Percentiles rank a stretch among this genome's conserved stretches.
These are phyloP conservation scores for Xylaria sp. DNA, from an alignment of 2,329 filamentous ascomycete genomes.

Conservation along the genomic window DNA sequence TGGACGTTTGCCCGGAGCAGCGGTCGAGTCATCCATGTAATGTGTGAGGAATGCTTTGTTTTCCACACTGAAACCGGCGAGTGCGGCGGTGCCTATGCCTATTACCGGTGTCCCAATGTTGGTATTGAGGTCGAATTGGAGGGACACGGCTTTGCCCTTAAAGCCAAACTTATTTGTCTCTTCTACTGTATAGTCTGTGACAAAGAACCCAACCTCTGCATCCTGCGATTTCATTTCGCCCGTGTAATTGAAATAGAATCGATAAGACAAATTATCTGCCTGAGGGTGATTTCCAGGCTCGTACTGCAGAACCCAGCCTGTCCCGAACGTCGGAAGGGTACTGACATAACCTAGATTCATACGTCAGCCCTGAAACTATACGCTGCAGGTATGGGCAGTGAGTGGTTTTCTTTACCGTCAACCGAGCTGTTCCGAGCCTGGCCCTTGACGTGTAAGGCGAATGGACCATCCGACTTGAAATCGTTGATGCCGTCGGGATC, in stretches of 20 bases:
- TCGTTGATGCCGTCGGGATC: conserved; percentile 4
- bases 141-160: neutral
- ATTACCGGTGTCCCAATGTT: neutral
- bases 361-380: too few relatives aligned
- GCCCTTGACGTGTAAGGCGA: conserved; percentile 24
- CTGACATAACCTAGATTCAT: neutral
- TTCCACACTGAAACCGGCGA: conserved; percentile 11
- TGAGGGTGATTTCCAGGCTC: neutral
- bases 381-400: too few relatives aligned
- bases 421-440: conserved; percentile 8
- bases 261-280: conserved; percentile 13
- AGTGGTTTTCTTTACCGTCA: conserved; percentile 13
- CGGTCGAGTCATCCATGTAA: conserved; percentile 12
- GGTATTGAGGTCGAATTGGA: conserved; percentile 1
- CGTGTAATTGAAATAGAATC: conserved; percentile 22
- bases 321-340: too few relatives aligned
- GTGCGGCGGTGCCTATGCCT: neutral
- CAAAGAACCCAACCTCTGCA: conserved; percentile 3
- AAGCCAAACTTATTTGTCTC: neutral
- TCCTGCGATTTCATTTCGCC: conserved; percentile 6
- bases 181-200: conserved; percentile 7
- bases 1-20: neutral
- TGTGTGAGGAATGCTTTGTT: conserved; percentile 11
- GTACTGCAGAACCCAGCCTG: neutral
- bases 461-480: conserved; percentile 22